These are phyloP conservation scores for Ichthyophthirius multifiliis DNA, from an alignment of 169 alveolate species.

Conservation along the genomic window DNA sequence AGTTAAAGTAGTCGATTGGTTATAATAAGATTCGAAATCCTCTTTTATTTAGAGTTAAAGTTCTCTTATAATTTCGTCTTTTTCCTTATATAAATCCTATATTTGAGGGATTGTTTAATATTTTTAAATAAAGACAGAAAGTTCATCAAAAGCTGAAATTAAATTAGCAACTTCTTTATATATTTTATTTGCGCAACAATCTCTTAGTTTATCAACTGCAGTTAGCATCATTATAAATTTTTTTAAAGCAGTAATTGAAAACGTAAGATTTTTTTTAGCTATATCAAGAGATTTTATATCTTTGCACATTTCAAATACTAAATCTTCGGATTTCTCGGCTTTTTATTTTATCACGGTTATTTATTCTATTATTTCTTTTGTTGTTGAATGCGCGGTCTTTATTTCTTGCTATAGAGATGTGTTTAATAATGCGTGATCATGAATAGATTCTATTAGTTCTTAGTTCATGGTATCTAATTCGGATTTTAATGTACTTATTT, in stretches of 20 bases:
- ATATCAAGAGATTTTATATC: slow-evolving; percentile 65
- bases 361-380: slow-evolving; percentile 17
- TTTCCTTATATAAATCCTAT: slow-evolving; percentile 47
- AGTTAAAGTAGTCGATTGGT: neutral
- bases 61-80: slow-evolving; percentile 60
- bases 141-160: slow-evolving; percentile 58
- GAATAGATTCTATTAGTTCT: slow-evolving; percentile 21
- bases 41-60: slow-evolving; percentile 55
- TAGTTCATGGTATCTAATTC: neutral
- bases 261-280: slow-evolving; percentile 75
- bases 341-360: slow-evolving; percentile 49
- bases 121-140: slow-evolving; percentile 53
- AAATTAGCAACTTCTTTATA: slow-evolving; percentile 65
- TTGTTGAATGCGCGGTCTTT: slow-evolving; percentile 7
- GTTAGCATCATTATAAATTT: slow-evolving; percentile 69
- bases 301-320: slow-evolving; percentile 70
- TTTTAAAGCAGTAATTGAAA: slow-evolving; percentile 68
- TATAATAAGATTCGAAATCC: slow-evolving; percentile 50
- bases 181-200: slow-evolving; percentile 47
- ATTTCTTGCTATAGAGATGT: slow-evolving; percentile 29
- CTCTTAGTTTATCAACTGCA: slow-evolving; percentile 46
- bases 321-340: slow-evolving; percentile 67
- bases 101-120: slow-evolving; percentile 54
- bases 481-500: slow-evolving; percentile 17
- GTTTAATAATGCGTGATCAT: slow-evolving; percentile 35